These are phyloP conservation scores for Afroboletus lepidellus DNA, from an alignment of 1,284 basidiomycete species.

Conservation along the genomic window DNA sequence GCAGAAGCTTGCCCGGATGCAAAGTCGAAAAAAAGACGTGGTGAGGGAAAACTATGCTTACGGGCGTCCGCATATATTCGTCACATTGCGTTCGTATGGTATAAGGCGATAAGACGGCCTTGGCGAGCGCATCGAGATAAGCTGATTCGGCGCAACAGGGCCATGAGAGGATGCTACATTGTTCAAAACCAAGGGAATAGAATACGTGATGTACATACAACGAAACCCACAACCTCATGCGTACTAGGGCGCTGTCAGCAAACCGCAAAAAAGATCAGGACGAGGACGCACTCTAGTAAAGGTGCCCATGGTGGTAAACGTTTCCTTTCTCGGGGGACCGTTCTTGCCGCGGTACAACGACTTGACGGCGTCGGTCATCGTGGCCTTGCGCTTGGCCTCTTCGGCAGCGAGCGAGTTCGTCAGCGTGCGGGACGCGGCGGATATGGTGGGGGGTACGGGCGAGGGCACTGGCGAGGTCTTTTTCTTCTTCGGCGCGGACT, in stretches of 20 bases:
- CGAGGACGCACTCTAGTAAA: conserved; percentile 70
- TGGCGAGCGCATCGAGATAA: not conserved
- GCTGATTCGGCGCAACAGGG: not conserved
- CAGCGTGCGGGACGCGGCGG: conserved; percentile 60
- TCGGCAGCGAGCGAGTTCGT: conserved; percentile 63
- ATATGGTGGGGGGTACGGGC: conserved; percentile 45
- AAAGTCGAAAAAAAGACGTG: too few species aligned
- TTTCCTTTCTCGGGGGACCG: conserved; percentile 61
- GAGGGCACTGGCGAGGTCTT: conserved; percentile 35
- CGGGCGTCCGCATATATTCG: too few species aligned
- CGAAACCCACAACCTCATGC: conserved; percentile 14
- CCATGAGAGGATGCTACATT: not conserved
- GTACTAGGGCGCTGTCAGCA: conserved; percentile 16
- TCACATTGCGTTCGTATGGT: too few species aligned
- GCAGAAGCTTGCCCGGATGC: too few species aligned
- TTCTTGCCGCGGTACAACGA: conserved; percentile 61
- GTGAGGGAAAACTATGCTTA: too few species aligned
- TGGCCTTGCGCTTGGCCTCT: conserved; percentile 71
- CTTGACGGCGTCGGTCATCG: conserved; percentile 74
- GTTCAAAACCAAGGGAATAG: not conserved
- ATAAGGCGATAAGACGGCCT: too few species aligned
- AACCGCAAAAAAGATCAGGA: not conserved
- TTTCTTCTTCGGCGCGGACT: conserved; percentile 40
- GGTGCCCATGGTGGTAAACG: conserved; percentile 80
- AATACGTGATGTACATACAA: conserved; percentile 13